These are phyloP conservation scores for Verticillium nonalfalfae DNA, from an alignment of 2,329 filamentous ascomycete genomes.

Conservation along the genomic window DNA sequence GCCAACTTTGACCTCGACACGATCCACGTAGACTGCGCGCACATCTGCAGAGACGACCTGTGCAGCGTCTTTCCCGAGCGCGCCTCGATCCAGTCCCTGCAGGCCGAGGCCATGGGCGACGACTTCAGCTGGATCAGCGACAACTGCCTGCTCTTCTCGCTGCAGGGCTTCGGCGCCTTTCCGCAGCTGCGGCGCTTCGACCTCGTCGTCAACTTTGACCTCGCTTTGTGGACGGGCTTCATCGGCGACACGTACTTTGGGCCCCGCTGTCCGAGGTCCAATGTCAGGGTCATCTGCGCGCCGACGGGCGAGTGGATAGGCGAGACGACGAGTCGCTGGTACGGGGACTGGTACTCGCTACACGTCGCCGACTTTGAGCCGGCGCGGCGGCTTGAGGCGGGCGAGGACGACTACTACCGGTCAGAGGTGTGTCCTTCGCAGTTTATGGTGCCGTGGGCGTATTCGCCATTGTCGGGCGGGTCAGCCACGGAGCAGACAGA, in stretches of 20 bases:
- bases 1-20: background rate
- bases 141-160: background rate
- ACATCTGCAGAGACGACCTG: background rate
- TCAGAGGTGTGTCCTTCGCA: background rate
- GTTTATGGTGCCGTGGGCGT: background rate
- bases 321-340: background rate
- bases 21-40: background rate
- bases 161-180: background rate
- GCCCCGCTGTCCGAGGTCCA: background rate
- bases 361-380: background rate
- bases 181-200: background rate
- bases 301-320: background rate
- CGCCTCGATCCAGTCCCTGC: background rate
- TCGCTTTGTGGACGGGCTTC: background rate
- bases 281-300: background rate
- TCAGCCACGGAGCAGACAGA: no score
- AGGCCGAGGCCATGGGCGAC: background rate
- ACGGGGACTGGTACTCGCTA: background rate
- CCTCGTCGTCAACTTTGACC: background rate
- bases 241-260: background rate
- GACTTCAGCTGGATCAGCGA: background rate
- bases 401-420: background rate
- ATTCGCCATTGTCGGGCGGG: background rate
- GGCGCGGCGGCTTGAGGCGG: background rate
- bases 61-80: background rate